Conservation (phyloP, 139 green algal genomes). For the Closterium sp. region DNA sequence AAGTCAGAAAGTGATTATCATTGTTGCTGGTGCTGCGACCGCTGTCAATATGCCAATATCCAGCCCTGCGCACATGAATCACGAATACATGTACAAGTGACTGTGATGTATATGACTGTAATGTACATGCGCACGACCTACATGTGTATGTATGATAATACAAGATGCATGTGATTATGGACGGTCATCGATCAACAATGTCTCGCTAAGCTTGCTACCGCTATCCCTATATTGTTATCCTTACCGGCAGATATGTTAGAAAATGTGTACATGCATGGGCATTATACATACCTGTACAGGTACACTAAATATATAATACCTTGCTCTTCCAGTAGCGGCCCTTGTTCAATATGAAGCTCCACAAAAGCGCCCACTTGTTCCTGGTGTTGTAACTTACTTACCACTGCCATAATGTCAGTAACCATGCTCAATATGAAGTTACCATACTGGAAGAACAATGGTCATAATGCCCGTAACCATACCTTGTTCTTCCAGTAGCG, state of each 20-base stretch:
- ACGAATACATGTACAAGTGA: not conserved
- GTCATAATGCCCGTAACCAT: not conserved
- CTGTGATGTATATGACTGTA: not conserved
- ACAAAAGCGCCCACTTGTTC: slow-evolving; percentile 69
- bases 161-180: too few species aligned
- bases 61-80: not conserved
- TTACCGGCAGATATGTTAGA: too few species aligned
- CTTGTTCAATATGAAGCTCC: slow-evolving; percentile 98
- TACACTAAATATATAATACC: too few species aligned
- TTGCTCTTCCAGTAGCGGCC: slow-evolving; percentile 72
- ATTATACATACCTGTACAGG: not conserved
- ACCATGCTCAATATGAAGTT: too few species aligned
- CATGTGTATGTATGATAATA: too few species aligned
- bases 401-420: too few species aligned
- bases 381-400: too few species aligned
- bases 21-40: not conserved
- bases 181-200: not conserved
- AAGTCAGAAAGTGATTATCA: too few species aligned
- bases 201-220: not conserved
- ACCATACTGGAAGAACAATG: too few species aligned
- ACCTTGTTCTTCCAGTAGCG: slow-evolving; percentile 71
- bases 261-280: not conserved
- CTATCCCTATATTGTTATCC: not conserved
- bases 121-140: too few species aligned
- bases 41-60: not conserved